Evolutionary conservation across 345 rosid species (phyloP), one percentile per base, ranked within the genome.

Genomic region (Microcos paniculata): DNA sequence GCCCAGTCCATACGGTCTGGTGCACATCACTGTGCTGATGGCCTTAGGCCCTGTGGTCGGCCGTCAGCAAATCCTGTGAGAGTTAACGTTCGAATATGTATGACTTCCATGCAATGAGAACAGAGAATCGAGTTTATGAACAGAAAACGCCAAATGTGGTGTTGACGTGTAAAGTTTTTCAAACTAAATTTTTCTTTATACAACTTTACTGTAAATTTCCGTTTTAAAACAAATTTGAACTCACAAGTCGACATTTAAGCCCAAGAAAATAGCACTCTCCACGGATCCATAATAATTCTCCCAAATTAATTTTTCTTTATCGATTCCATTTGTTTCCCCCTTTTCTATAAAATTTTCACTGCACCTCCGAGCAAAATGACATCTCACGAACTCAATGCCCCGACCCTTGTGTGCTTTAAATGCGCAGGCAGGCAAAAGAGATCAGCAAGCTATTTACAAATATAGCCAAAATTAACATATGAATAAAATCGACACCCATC

Each of bases 381-480:
- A 81, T 24, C 40, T 83, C 73, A 81, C 75, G 18, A 76, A 79
- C 83, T 81, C 75, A 38, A 63, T 48, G 76, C 77, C 42, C 64
- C 15, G 42, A 65, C 65, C 81, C 63, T 72, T 14, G 26, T 11
- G 43, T 62, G 72, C 75, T 72, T 70, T 71, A 46, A 24, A 63
- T 55, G 70, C 31, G 21, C 66, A 59, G 79, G 64, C 68, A 63
- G 51, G 76, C n/a, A 64, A n/a, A n/a, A 30, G 73, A 74, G 26
- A 68, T 58, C 77, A 53, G 73, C 82, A 78, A 76, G n/a, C 80
- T 80, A 86, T 86, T 73, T 83, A 86, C 86, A 81, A 30, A 19
- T 73, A 69, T 69, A 78, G 62, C 48, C 38, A 61, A 70, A 46
- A 62, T 62, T 53, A 48, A 73, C 63, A 74, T 56, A 59, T 10